Evolutionary conservation across 768 basidiomycete species (phyloP).

Genomic region (Rhodotorula babjevae): DNA sequence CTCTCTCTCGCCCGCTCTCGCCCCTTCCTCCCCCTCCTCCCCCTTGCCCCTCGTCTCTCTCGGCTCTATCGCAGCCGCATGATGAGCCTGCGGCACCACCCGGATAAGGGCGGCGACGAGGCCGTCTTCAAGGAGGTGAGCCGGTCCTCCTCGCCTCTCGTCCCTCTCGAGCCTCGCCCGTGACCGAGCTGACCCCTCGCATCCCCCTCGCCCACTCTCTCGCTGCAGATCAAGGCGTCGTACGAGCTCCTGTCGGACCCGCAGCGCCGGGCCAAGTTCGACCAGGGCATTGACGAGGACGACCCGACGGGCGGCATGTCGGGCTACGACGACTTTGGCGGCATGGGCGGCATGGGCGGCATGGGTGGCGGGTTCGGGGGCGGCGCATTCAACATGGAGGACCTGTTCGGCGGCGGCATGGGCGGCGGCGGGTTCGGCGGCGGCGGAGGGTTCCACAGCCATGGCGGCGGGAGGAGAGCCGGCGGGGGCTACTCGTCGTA

Average conservation of each 20-base stretch:
- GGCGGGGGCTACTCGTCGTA: constrained; percentile 23
- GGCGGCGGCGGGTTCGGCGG: constrained; percentile 10
- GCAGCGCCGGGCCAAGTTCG: constrained; percentile 42
- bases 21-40: too few species aligned
- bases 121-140: constrained; percentile 76
- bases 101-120: constrained; percentile 76
- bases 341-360: constrained; percentile 27
- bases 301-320: constrained; percentile 11
- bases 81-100: constrained; percentile 39
- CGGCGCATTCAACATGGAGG: constrained; percentile 37
- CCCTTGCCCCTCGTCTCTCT: too few species aligned
- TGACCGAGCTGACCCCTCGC: not conserved
- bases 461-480: constrained; percentile 4
- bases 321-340: constrained; percentile 31
- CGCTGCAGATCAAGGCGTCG: constrained; percentile 75
- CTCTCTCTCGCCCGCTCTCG: too few species aligned
- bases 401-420: constrained; percentile 24
- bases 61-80: constrained; percentile 50
- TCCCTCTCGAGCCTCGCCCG: too few species aligned
- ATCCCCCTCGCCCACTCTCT: not conserved
- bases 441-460: not conserved
- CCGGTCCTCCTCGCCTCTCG: not conserved
- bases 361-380: constrained; percentile 10
- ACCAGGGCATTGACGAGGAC: constrained; percentile 41
- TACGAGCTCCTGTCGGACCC: constrained; percentile 77